These are phyloP conservation scores for Acanthamoeba royreba DNA, from an alignment of 208 protist genomes.

Conservation along the genomic window DNA sequence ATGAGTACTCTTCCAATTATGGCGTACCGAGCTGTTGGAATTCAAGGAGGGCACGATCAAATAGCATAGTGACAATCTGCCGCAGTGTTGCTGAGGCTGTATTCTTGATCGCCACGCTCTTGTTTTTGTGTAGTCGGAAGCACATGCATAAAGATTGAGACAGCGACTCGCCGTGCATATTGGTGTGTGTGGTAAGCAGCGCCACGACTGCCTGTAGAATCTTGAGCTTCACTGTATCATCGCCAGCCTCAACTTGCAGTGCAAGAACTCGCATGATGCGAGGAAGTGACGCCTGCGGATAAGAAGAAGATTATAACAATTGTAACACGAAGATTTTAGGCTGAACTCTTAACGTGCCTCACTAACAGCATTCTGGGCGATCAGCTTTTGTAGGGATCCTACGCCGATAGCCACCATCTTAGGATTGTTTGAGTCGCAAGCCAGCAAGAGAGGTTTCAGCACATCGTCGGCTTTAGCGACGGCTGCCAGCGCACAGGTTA, in stretches of 20 bases:
- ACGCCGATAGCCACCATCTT: slow-evolving; percentile 25
- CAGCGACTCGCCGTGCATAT: slow-evolving; percentile 21
- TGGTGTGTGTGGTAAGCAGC: slow-evolving; percentile 7
- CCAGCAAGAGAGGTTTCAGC: slow-evolving; percentile 30
- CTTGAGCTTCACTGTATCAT: slow-evolving; percentile 41
- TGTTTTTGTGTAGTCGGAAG: slow-evolving; percentile 52
- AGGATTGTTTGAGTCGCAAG: slow-evolving; percentile 10
- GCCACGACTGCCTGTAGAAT: slow-evolving; percentile 17
- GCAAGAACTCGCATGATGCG: slow-evolving; percentile 32
- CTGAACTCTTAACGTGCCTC: background rate
- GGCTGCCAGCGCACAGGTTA: background rate
- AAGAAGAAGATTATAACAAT: background rate
- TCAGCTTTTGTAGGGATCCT: slow-evolving; percentile 28
- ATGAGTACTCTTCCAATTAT: background rate
- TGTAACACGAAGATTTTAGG: background rate
- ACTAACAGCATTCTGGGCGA: slow-evolving; percentile 2
- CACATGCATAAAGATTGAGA: slow-evolving; percentile 46
- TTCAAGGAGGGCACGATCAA: slow-evolving; percentile 38
- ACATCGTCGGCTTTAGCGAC: slow-evolving; percentile 29
- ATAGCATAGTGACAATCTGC: slow-evolving; percentile 50
- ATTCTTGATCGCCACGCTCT: slow-evolving; percentile 42
- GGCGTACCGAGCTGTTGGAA: background rate
- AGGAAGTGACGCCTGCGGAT: background rate
- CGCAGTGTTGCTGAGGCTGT: slow-evolving; percentile 44
- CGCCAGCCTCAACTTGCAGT: background rate